These are phyloP conservation scores for Fusarium protoensiforme DNA, from an alignment of 2,329 filamentous ascomycete species.

Conservation along the genomic window DNA sequence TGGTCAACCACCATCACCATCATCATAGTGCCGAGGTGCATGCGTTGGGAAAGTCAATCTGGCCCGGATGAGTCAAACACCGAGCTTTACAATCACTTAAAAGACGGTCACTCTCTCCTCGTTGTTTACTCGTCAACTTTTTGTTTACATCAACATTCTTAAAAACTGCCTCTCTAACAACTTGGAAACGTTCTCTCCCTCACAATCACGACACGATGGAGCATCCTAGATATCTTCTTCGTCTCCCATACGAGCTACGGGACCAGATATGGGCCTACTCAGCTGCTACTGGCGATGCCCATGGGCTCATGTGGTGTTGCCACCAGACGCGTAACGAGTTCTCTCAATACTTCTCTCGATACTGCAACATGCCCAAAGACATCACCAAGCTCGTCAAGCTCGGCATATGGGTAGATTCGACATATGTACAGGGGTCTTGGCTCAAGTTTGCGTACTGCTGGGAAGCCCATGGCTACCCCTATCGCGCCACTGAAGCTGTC, in stretches of 20 bases:
- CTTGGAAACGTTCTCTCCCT: background rate
- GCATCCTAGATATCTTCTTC: background rate
- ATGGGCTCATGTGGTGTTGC: conserved; percentile 14
- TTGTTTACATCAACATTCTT: background rate
- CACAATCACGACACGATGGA: background rate
- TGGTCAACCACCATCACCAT: no score
- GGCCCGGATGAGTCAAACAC: background rate
- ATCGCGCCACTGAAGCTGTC: background rate
- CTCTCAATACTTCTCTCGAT: background rate
- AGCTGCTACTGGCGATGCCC: background rate
- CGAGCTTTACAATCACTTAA: background rate
- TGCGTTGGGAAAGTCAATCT: background rate
- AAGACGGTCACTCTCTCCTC: background rate
- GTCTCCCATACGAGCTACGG: conserved; percentile 19
- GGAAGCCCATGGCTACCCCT: background rate
- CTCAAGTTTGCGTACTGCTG: conserved; percentile 21
- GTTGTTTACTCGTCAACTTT: background rate
- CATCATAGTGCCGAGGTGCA: background rate
- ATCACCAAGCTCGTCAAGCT: background rate
- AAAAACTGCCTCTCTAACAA: background rate
- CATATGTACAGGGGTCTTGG: conserved; percentile 7
- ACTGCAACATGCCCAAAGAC: background rate
- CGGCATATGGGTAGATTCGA: conserved; percentile 9
- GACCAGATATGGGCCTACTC: conserved; percentile 11
- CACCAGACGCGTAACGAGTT: conserved; percentile 9